Evolutionary conservation across 208 protist genomes (phyloP), one percentile per base, ranked within the genome.

Genomic region (Trypanosoma lewisi): DNA sequence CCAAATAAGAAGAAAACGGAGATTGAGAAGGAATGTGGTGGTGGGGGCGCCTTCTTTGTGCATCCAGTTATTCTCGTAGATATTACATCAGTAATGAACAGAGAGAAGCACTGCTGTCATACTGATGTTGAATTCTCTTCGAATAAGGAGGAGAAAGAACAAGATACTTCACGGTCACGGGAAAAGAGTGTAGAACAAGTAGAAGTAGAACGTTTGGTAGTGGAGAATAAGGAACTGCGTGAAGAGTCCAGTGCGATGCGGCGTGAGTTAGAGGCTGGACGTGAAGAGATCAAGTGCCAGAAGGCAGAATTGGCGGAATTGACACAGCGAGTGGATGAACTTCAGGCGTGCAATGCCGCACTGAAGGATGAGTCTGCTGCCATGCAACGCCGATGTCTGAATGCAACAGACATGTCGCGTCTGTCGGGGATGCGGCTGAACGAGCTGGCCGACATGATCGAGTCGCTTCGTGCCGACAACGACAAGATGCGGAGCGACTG

Each of bases 31-130:
- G 42, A 23, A 21, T 5, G 16, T 25, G 45, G 2, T 25, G 44
- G 58, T 30, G 45, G 27, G 28, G 5, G 31, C 33, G 6, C 28
- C 2, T 5, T 44, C 23, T 17, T 33, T 55, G 50, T 72, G 25
- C 51, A 67, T 25, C 80, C 80, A 19, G 74, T 87, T 33, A 82
- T 87, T 63, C 47, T 87, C 5, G 44, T 87, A 6, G 81, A 87
- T 62, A 55, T 87, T 23, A 84, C 77, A 5, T 67, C 73, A 1
- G 59, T 80, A 56, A 74, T 71, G 48, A 11, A 25, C 44, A 21
- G 31, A 2, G 16, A 39, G 5, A 37, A 19, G 50, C 34, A 17
- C 30, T 31, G 45, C 0, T 4, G 19, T 12, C 5, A 34, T 19
- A 16, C 12, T 7, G 19, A n/a, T n/a, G n/a, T n/a, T n/a, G n/a